Evolutionary conservation across 805 yeast genomes (phyloP), one percentile per base, ranked within the genome.

Genomic region (Saccharomycopsis sp.): DNA sequence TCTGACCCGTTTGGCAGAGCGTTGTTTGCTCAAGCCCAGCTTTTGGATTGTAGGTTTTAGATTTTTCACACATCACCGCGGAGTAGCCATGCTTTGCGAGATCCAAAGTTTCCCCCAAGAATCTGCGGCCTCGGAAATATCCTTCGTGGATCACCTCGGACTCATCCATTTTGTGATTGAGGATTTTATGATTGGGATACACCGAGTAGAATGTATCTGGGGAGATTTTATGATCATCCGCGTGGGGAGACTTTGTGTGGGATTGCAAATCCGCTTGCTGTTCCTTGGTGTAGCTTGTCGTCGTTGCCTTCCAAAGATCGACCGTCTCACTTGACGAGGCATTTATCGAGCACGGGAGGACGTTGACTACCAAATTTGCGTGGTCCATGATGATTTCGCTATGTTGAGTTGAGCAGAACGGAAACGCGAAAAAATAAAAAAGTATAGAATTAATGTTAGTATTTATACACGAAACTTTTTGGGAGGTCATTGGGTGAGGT

Each of bases 231-330:
- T n/a, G n/a, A n/a, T n/a, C n/a, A n/a, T n/a, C n/a, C n/a, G n/a
- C n/a, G n/a, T n/a, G n/a, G n/a, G n/a, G n/a, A n/a, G n/a, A n/a
- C n/a, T n/a, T n/a, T n/a, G n/a, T n/a, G n/a, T n/a, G n/a, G n/a
- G n/a, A n/a, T 30, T 35, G 17, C 12, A 40, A 23, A 3, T 34
- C 19, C 17, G 27, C 17, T 8, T 5, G 3, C 56, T 19, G 26
- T 16, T 39, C 58, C 16, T 62, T 59, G 34, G 48, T 60, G 36
- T 52, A 56, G 34, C 43, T 54, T 18, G 50, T 18, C 56, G 54
- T 43, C 20, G 48, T 13, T 4, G 3, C 8, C 48, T 43, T 34
- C 48, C 43, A 45, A 5, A 35, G 30, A 23, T 20, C 20, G 33
- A 41, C 12, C 17, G 41, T 20, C 22, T 39, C 23, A 4, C 29